Percentiles rank a stretch among this genome's conserved stretches.
Conservation (phyloP, 106 monocot species). For the Xerophyta viscosa region DNA sequence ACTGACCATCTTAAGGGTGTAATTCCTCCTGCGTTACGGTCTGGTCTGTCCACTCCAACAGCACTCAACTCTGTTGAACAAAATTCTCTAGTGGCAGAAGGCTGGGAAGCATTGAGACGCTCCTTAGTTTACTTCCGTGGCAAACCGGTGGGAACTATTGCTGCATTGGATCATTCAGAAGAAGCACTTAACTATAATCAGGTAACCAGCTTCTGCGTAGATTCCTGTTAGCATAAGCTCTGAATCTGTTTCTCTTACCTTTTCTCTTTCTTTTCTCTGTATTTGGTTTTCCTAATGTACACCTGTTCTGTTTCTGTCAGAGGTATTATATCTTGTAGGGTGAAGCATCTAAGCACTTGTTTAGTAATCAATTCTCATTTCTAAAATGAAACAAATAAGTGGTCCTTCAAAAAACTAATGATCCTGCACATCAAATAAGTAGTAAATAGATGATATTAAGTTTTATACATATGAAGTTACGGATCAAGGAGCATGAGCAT, state of each 20-base stretch:
- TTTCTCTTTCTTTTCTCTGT: not conserved
- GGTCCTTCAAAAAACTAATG: too few relatives aligned
- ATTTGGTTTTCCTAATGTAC: not conserved
- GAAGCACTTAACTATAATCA: slow-evolving; percentile 55
- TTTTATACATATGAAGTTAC: too few relatives aligned
- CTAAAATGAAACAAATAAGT: too few relatives aligned
- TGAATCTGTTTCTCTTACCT: not conserved
- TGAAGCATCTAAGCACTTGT: too few relatives aligned
- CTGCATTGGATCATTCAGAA: slow-evolving; percentile 42
- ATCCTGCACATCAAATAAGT: too few relatives aligned
- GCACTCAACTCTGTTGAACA: slow-evolving; percentile 2
- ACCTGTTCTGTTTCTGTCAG: not conserved
- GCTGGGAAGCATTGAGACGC: slow-evolving; percentile 30
- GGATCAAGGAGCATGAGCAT: too few relatives aligned
- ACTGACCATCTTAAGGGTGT: not conserved
- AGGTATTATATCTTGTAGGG: too few relatives aligned
- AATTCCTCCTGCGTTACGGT: slow-evolving; percentile 2
- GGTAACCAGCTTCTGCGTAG: slow-evolving; percentile 6
- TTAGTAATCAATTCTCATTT: too few relatives aligned
- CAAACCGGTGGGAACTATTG: slow-evolving; percentile 41
- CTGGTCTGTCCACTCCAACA: slow-evolving; percentile 10
- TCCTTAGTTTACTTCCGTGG: slow-evolving; percentile 34
- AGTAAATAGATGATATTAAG: too few relatives aligned
- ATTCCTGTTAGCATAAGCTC: not conserved
- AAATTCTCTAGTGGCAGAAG: slow-evolving; percentile 14